Conservation (phyloP, 1,284 basidiomycete species). For the Agroathelia rolfsii region DNA sequence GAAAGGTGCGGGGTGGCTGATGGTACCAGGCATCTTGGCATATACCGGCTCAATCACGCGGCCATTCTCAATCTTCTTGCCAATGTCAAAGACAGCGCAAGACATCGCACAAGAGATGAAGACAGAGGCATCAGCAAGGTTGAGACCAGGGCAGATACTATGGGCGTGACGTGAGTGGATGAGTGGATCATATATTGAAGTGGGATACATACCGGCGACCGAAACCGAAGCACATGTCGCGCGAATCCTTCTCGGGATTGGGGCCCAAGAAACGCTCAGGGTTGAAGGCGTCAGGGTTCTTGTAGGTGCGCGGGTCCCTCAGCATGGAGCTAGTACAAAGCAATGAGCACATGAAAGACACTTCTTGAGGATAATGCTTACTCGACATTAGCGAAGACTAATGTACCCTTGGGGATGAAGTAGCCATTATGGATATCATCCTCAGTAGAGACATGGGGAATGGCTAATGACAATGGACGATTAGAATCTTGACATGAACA, state of each 20-base stretch:
- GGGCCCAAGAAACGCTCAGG: slow-evolving; percentile 36
- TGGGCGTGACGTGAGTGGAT: slow-evolving; percentile 11
- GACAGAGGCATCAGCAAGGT: slow-evolving; percentile 47
- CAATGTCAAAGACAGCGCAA: slow-evolving; percentile 42
- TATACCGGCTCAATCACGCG: slow-evolving; percentile 37
- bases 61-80: slow-evolving; percentile 33
- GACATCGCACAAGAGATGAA: slow-evolving; percentile 46
- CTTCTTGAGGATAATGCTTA: slow-evolving; percentile 15
- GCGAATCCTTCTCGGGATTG: slow-evolving; percentile 41
- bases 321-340: slow-evolving; percentile 30
- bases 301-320: slow-evolving; percentile 37
- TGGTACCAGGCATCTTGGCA: slow-evolving; percentile 45
- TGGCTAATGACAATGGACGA: slow-evolving; percentile 22
- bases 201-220: slow-evolving; percentile 43
- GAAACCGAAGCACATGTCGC: slow-evolving; percentile 46
- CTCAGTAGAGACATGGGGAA: slow-evolving; percentile 41
- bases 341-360: slow-evolving; percentile 4
- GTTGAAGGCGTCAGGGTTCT: slow-evolving; percentile 33
- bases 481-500: slow-evolving; percentile 3
- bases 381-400: slow-evolving; percentile 43
- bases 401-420: slow-evolving; percentile 40
- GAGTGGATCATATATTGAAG: slow-evolving; percentile 8
- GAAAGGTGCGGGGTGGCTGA: slow-evolving; percentile 55
- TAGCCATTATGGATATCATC: slow-evolving; percentile 46
- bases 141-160: slow-evolving; percentile 46